Percentiles rank a stretch among this genome's conserved stretches.
Conservation (phyloP, 2,329 filamentous ascomycete genomes). For the Lachnellula suecica region DNA sequence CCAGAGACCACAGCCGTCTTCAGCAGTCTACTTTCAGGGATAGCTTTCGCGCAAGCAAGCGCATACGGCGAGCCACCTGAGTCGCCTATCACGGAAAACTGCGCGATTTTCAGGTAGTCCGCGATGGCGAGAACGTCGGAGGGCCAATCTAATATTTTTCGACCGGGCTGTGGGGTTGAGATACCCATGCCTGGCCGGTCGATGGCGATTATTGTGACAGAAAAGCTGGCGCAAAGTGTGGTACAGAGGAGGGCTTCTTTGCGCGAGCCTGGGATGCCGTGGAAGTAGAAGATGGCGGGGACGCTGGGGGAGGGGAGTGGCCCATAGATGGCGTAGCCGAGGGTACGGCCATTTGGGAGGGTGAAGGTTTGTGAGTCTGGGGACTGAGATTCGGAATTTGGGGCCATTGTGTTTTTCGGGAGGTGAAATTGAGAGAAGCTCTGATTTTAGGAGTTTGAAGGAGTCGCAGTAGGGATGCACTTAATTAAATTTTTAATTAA, state of each 20-base stretch:
- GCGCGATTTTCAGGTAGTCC: constrained; percentile 38
- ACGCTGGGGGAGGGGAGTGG: constrained; percentile 10
- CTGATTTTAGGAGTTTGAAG: too few relatives aligned
- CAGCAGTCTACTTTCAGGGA: constrained; percentile 25
- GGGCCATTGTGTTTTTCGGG: too few relatives aligned
- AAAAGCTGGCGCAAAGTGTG: constrained; percentile 29
- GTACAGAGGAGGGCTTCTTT: constrained; percentile 36
- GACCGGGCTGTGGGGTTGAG: constrained; percentile 35
- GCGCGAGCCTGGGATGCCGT: constrained; percentile 43
- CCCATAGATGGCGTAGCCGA: constrained; percentile 43
- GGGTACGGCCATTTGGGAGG: constrained; percentile 39
- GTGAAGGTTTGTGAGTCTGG: constrained; percentile 26
- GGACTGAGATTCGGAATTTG: neutral
- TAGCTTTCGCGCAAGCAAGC: constrained; percentile 42
- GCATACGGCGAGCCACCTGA: constrained; percentile 47
- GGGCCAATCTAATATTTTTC: constrained; percentile 36
- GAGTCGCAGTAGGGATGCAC: too few relatives aligned
- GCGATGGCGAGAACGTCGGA: constrained; percentile 42
- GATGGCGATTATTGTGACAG: constrained; percentile 38
- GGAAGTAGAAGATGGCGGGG: constrained; percentile 39
- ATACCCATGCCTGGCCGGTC: constrained; percentile 45
- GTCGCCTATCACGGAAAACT: constrained; percentile 43
- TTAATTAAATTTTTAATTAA: too few relatives aligned
- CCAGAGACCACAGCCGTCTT: constrained; percentile 7
- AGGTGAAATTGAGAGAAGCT: too few relatives aligned